Evolutionary conservation across 2,329 filamentous ascomycete genomes (phyloP), one percentile per base, ranked within the genome.

Genomic region (Hymenoscyphus scutula): DNA sequence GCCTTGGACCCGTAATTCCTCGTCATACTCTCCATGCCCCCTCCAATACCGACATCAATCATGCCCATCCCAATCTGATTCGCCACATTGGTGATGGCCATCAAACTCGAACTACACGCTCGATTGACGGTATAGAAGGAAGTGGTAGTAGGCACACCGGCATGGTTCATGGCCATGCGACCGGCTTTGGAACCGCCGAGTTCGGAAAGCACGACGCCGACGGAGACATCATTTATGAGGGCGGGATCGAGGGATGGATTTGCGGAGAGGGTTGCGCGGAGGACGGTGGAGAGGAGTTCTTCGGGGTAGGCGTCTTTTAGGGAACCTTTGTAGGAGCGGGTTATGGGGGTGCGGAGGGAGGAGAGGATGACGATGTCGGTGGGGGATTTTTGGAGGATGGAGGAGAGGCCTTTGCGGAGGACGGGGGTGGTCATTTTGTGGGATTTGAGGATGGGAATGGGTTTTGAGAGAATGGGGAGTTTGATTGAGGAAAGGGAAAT

Each of bases 21-120:
- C 67, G 91, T 96, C 93, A 97, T 97, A 78, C 89, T 94, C 83
- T 97, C 93, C 90, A 96, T 97, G 32, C 93, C 93, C 1, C 90
- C 93, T 10, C 88, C 93, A 65, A 97, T 86, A 64, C 91, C 93
- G 0, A 83, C 81, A 65, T 87, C 84, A 58, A 94, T 89, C 69
- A 85, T 83, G 1, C 90, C 92, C 0, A 84, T 81, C n/a, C 86
- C 83, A 69, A 97, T 95, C 65, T 88, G 82, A 62, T 89, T 86
- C 5, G 90, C 89, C 2, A 96, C 81, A 15, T 81, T 79, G 1
- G 91, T 89, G 58, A 97, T 89, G 29, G 89, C 88, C 69, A 91
- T 88, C 57, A 97, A 81, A 2, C 89, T 89, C 6, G 87, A 91
- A 17, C 88, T 86, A 76, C 93, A 97, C 15, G 93, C 92, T 45